Conservation (phyloP, 805 yeast species). For the Yamadazyma endophytica region DNA sequence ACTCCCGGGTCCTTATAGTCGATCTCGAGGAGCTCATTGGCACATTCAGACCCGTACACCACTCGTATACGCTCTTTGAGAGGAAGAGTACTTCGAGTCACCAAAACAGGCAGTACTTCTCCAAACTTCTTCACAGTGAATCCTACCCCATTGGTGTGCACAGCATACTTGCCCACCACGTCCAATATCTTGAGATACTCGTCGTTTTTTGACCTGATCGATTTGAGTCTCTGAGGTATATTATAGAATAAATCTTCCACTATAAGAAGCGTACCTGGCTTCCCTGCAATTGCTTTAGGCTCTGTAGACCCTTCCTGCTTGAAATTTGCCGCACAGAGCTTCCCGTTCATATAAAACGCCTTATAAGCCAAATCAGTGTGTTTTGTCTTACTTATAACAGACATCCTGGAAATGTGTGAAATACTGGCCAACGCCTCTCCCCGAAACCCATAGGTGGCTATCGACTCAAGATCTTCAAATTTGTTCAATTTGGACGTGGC, state of each 20-base stretch:
- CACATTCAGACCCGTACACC: constrained; percentile 67
- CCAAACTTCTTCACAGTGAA: constrained; percentile 79
- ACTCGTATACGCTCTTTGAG: constrained; percentile 66
- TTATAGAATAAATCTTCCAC: constrained; percentile 92
- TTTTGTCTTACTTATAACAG: constrained; percentile 64
- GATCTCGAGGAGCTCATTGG: constrained; percentile 54
- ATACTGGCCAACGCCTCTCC: constrained; percentile 97
- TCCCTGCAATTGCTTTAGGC: constrained; percentile 81
- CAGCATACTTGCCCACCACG: constrained; percentile 77
- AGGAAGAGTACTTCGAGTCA: constrained; percentile 47
- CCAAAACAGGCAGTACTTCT: constrained; percentile 63
- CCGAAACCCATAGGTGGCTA: constrained; percentile 87
- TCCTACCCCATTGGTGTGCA: constrained; percentile 67
- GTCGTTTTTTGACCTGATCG: constrained; percentile 63
- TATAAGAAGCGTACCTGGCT: constrained; percentile 74
- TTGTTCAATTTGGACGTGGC: constrained; percentile 79
- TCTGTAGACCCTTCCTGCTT: constrained; percentile 31
- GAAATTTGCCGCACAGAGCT: constrained; percentile 41
- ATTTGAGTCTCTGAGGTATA: constrained; percentile 69
- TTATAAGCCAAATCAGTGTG: constrained; percentile 66
- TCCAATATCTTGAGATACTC: constrained; percentile 78
- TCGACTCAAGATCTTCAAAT: constrained; percentile 69
- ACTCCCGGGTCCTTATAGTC: constrained; percentile 12
- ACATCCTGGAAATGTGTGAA: constrained; percentile 79
- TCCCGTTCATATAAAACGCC: constrained; percentile 66